Base-by-base conservation (phyloP, 176 grass and related monocot genomes). In the Thalia dealbata region DNA sequence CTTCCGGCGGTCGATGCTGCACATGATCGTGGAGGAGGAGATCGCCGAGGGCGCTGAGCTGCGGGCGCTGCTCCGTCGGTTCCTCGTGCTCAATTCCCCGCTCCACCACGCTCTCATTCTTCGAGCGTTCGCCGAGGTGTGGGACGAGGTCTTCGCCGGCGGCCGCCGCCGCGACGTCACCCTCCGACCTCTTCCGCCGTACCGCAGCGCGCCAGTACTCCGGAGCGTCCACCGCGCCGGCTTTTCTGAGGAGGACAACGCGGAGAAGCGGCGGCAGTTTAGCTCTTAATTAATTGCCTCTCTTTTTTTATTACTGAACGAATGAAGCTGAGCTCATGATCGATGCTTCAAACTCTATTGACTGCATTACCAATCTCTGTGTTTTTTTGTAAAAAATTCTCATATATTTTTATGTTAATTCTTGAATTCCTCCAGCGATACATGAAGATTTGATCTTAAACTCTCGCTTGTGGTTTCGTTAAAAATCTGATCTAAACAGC, bases 21-120 rank as follows among this genome's bases (percentile, higher is more conserved):
- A 93, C 70, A 99, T 99, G 95, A 76, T 99, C 70, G 85, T 88
- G 50, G 83, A 91, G 81, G 91, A 99, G 50, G 85, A 89, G 24
- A 93, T 99, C 82, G 81, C 81, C 41, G 83, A 79, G 71, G 78
- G 44, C 56, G 83, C 74, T 19, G 87, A 99, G 71, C 79, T 99
- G 22, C 73, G 79, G 11, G 81, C 81, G 81, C 85, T 99, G 32
- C 87, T 99, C 19, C 76, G 73, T n/a, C 81, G 89, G 42, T 99
- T 93, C 80, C 83, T 99, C 3, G 78, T 90, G 14, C 87, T 99
- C 56, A 99, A 99, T 84, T 77, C 83, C 7, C 68, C 87, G 21
- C 70, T 77, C 14, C 86, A 99, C 77, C 95, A 99, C 73, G 84
- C 84, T 70, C 65, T 90, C 73, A 91, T 99, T 71, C 85, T 99